These are phyloP conservation scores for Mallotus repandus DNA, from an alignment of 441 rosid genomes.

Conservation along the genomic window DNA sequence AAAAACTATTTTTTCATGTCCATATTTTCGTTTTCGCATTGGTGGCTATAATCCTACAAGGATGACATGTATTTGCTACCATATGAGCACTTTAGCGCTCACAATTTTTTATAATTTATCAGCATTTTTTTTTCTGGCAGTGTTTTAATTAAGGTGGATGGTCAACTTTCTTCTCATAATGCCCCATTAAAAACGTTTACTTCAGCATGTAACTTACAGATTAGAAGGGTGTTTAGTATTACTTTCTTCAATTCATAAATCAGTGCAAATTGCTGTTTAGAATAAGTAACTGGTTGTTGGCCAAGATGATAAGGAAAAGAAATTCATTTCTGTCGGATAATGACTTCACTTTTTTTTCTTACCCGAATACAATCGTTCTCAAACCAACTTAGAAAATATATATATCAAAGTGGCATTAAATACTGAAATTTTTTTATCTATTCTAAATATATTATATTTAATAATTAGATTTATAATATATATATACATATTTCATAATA, in stretches of 20 bases:
- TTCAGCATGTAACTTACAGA: not conserved
- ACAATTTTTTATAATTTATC: too few relatives aligned
- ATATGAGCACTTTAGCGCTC: too few relatives aligned
- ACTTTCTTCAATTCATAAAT: not conserved
- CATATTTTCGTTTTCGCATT: too few relatives aligned
- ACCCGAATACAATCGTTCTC: not conserved
- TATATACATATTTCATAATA: too few relatives aligned
- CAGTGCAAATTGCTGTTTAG: not conserved
- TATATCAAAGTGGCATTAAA: too few relatives aligned
- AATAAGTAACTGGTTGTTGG: not conserved
- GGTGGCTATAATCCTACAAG: too few relatives aligned
- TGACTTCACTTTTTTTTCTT: not conserved
- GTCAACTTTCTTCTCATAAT: not conserved
- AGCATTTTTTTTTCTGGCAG: not conserved
- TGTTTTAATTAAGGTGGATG: not conserved
- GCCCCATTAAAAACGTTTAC: not conserved
- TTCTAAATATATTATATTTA: too few relatives aligned
- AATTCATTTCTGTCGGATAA: not conserved
- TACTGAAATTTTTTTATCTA: too few relatives aligned
- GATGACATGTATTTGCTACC: too few relatives aligned
- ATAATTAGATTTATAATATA: too few relatives aligned
- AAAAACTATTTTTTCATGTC: too few relatives aligned
- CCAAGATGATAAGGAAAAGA: not conserved
- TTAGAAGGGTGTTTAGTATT: not conserved
- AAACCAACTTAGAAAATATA: conserved; percentile 1